phyloP scores from a whole-genome alignment of 2,329 filamentous ascomycete genomes.

The Lasiodiplodia sp. region DNA sequence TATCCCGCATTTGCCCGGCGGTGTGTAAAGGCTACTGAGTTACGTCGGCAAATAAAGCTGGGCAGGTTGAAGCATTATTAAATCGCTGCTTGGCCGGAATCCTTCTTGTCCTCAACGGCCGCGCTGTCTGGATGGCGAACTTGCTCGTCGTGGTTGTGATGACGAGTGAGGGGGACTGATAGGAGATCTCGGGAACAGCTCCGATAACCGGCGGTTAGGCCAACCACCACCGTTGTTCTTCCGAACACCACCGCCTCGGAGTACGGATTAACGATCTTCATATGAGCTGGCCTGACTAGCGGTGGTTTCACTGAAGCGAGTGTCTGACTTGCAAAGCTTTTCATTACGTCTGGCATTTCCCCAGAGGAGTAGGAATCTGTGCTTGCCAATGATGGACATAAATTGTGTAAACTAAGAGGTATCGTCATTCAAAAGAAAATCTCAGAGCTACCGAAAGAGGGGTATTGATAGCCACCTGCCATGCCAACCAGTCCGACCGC shows the following conservation, averaged over 20 bases:
- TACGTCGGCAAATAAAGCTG: background rate
- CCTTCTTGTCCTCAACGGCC: background rate
- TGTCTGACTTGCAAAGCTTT: conserved; percentile 1
- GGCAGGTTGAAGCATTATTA: background rate
- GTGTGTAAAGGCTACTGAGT: background rate
- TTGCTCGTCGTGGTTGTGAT: background rate
- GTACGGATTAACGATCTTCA: background rate
- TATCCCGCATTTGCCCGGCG: conserved; percentile 5
- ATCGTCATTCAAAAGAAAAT: conserved; percentile 22
- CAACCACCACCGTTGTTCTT: background rate
- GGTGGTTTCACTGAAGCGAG: background rate
- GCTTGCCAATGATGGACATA: background rate
- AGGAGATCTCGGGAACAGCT: background rate
- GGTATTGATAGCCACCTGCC: conserved; percentile 26
- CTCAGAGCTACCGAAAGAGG: conserved; percentile 23
- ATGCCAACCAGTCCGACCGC: background rate
- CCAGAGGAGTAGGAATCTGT: background rate
- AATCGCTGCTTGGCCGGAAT: background rate
- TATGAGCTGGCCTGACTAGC: background rate
- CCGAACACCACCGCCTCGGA: background rate
- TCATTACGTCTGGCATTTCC: conserved; percentile 2
- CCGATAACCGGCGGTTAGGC: conserved; percentile 5
- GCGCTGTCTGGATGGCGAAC: background rate
- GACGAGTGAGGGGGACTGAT: background rate
- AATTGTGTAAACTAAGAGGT: conserved; percentile 9